Base-by-base conservation (phyloP, 2,329 filamentous ascomycete species). In the Penicillium sp. region DNA sequence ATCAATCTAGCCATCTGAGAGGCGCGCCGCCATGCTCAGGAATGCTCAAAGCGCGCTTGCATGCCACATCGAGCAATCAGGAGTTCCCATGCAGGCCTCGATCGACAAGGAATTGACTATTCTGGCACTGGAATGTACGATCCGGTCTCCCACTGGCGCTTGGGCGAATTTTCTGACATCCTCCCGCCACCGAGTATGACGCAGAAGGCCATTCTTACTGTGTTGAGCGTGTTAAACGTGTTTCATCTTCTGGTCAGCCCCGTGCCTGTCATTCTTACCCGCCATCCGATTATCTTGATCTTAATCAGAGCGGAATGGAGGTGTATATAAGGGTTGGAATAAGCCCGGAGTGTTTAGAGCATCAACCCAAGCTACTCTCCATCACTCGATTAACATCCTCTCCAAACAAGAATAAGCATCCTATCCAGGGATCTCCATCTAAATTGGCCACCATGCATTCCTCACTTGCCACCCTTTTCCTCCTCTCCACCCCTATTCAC, bases 101-200 rank as follows among this genome's bases (percentile, higher is more conserved):
- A 65, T 65, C 55, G 44, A 43, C 63, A 46, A 51, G 7, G 2
- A 10, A 29, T 31, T 11, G 23, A 37, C 53, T 11, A 16, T 46
- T 47, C 33, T 24, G 44, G 52, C 19, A 50, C 10, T 54, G 62
- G 63, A 65, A 65, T 65, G 63, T 48, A 50, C 34, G 21, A 48
- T 37, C 24, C 28, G 18, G 16, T 26, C 43, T 49, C 42, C 37
- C 6, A 60, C 43, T 55, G 47, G 54, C 19, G 33, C 21, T 14
- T 49, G 28, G 37, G 16, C 10, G 4, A 7, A 42, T 19, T 43
- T 16, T 18, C 43, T 51, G 36, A 51, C 43, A 52, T 37, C 19
- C 19, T 29, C 58, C 58, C 52, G 57, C 60, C 60, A 58, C 62
- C 51, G 23, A 52, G 45, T 56, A 64, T 64, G 62, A 64, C 47